A percentile compares a stretch with the other conserved stretches of the same genome.
Conservation (phyloP, 83 land plant genomes). For the Thuja plicata region DNA sequence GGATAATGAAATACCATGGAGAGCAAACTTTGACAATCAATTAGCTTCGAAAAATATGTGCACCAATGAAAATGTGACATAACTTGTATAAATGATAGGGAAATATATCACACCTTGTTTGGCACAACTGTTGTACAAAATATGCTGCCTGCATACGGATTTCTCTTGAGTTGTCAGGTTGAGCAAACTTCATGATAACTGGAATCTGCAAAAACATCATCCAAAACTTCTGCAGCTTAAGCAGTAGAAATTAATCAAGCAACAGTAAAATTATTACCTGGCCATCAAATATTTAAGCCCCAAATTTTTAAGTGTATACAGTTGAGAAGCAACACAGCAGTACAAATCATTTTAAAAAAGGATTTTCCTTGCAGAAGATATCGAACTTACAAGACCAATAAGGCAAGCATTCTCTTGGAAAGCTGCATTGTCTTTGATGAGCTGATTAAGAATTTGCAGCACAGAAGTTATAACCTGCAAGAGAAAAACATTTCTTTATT, state of each 20-base stretch:
- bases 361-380: neutral
- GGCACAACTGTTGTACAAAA: slow-evolving; percentile 94
- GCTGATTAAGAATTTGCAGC: slow-evolving; percentile 83
- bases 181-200: slow-evolving; percentile 78
- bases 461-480: slow-evolving; percentile 83
- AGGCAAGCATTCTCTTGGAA: slow-evolving; percentile 98
- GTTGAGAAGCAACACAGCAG: neutral
- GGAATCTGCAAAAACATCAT: slow-evolving; percentile 65
- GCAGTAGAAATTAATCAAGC: neutral
- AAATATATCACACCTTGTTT: slow-evolving; percentile 66
- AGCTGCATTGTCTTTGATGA: slow-evolving; percentile 74
- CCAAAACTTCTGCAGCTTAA: neutral
- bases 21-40: neutral
- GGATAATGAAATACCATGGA: neutral
- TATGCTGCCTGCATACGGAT: slow-evolving; percentile 94
- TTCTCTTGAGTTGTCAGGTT: slow-evolving; percentile 80
- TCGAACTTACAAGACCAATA: slow-evolving; percentile 77
- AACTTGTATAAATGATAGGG: neutral
- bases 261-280: neutral
- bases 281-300: neutral
- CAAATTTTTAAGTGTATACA: neutral
- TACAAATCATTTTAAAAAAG: neutral
- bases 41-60: neutral
- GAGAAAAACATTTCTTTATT: neutral
- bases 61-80: neutral